phyloP scores from a whole-genome alignment of 768 basidiomycete species.

The Asterophora lycoperdoides region DNA sequence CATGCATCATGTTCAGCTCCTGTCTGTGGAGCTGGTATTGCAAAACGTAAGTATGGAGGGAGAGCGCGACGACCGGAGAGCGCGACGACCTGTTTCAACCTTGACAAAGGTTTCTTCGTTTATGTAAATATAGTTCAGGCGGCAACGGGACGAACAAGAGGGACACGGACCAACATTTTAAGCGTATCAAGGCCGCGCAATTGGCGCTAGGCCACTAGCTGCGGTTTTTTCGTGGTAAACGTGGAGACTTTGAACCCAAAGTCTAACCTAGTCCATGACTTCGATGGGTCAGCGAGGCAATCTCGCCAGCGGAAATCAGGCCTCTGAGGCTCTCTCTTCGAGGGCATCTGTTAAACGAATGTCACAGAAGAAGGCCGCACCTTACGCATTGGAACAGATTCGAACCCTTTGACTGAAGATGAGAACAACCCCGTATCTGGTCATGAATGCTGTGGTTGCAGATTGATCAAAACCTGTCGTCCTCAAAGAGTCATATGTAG shows the following conservation, averaged over 20 bases:
- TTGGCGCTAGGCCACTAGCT: too few relatives aligned
- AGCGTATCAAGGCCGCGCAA: too few relatives aligned
- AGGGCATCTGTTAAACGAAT: background rate
- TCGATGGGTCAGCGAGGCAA: too few relatives aligned
- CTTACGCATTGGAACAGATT: background rate
- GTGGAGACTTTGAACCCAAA: background rate
- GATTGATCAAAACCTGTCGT: background rate
- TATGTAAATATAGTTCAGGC: background rate
- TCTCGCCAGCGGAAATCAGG: too few relatives aligned
- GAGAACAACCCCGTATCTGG: background rate
- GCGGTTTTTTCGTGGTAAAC: background rate
- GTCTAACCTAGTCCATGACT: background rate
- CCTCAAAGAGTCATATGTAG: background rate
- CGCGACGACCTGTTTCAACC: background rate
- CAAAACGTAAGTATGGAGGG: too few relatives aligned
- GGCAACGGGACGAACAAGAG: too few relatives aligned
- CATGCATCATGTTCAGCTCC: conserved; percentile 5
- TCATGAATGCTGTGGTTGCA: background rate
- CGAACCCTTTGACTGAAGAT: background rate
- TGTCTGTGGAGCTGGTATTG: too few relatives aligned
- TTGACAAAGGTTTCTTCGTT: too few relatives aligned
- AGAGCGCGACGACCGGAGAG: too few relatives aligned
- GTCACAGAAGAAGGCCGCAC: background rate
- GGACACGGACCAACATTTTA: too few relatives aligned
- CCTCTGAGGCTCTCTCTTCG: too few relatives aligned